Conservation (phyloP, 2,329 filamentous ascomycete genomes). For the Fusarium anthophilum region DNA sequence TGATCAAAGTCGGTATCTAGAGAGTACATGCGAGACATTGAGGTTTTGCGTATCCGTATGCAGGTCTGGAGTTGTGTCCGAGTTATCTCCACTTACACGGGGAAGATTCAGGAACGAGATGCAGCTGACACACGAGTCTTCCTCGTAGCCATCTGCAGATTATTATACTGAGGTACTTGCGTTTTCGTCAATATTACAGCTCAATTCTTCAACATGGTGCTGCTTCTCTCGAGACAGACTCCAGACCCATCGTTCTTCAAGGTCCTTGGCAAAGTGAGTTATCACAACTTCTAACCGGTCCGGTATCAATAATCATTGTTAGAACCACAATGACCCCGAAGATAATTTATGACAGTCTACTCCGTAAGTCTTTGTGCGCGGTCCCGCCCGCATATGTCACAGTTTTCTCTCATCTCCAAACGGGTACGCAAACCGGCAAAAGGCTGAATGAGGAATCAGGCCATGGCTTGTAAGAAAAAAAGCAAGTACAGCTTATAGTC, state of each 20-base stretch:
- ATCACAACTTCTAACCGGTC: neutral
- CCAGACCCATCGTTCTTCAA: neutral
- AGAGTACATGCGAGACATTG: neutral
- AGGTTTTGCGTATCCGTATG: neutral
- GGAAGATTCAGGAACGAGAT: constrained; percentile 8
- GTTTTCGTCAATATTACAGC: neutral
- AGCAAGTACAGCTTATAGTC: constrained; percentile 21
- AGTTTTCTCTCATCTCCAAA: constrained; percentile 20
- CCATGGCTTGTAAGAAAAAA: constrained; percentile 27
- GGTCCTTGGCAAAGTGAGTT: neutral
- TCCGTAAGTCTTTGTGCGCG: neutral
- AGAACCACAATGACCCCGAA: neutral
- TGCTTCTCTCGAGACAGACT: neutral
- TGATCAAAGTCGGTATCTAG: neutral
- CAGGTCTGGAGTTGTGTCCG: neutral
- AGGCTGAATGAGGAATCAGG: constrained; percentile 17
- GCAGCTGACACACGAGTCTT: neutral
- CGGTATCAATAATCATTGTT: neutral
- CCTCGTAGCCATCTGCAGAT: neutral
- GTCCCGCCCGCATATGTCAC: neutral
- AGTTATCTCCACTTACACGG: constrained; percentile 1
- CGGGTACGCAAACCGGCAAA: neutral
- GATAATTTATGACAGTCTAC: neutral
- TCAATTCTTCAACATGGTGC: neutral
- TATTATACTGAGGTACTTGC: neutral